Percentiles rank a stretch among this genome's conserved stretches.
Evolutionary conservation across 768 basidiomycete genomes (phyloP).

Genomic region (Pisolithus orientalis): DNA sequence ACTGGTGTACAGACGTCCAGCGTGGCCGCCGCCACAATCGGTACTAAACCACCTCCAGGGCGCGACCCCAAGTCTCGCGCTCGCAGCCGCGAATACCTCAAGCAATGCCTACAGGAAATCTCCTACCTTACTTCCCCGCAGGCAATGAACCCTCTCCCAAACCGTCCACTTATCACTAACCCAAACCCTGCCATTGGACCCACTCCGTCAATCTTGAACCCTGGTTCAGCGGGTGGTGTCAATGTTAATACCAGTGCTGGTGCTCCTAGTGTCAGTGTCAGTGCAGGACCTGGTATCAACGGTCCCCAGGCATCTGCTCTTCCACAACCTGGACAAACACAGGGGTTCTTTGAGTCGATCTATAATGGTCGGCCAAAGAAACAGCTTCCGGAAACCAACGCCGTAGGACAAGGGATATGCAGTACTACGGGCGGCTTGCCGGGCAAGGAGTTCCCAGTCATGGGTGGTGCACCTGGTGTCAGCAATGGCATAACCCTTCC

Average conservation of each 20-base stretch:
- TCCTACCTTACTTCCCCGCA: conserved; percentile 95
- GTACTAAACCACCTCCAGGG: conserved; percentile 70
- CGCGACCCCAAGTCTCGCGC: conserved; percentile 96
- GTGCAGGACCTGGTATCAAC: conserved; percentile 6
- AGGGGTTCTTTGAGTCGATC: conserved; percentile 58
- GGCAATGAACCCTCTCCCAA: conserved; percentile 94
- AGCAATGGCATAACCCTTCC: conserved; percentile 36
- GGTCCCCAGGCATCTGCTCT: conserved; percentile 14
- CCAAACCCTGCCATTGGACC: conserved; percentile 27
- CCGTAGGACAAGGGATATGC: conserved; percentile 35
- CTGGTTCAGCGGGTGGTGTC: conserved; percentile 9
- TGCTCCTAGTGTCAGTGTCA: not conserved
- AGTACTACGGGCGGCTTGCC: conserved; percentile 19
- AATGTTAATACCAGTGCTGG: conserved; percentile 1
- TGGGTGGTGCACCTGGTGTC: conserved; percentile 40
- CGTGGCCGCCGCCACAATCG: conserved; percentile 35
- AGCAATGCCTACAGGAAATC: conserved; percentile 98
- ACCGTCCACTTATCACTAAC: conserved; percentile 65
- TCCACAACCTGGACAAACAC: conserved; percentile 10
- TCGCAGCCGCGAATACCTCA: conserved; percentile 91
- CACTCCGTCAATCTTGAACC: conserved; percentile 14
- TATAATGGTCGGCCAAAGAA: conserved; percentile 82
- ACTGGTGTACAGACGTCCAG: conserved; percentile 14
- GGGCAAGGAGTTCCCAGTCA: conserved; percentile 57
- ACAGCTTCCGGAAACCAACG: conserved; percentile 59